phyloP scores from a whole-genome alignment of 768 basidiomycete genomes.

The Neoboletus magnificus region DNA sequence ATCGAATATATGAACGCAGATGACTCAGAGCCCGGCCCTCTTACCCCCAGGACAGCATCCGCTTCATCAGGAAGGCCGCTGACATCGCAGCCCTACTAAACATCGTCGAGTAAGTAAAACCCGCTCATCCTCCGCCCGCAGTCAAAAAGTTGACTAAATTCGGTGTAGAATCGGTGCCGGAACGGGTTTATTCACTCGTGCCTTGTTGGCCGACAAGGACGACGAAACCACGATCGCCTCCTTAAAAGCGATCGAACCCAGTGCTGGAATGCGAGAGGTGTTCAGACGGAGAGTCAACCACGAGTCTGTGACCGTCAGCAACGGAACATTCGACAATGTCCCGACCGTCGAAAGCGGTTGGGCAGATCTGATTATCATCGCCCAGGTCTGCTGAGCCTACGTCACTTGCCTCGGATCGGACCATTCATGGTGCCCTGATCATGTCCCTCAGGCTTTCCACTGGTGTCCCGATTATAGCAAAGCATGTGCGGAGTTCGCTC shows the following conservation, averaged over 20 bases:
- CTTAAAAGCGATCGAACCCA: constrained; percentile 78
- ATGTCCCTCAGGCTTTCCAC: constrained; percentile 71
- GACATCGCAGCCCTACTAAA: constrained; percentile 43
- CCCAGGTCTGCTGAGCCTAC: constrained; percentile 49
- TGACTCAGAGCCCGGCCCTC: constrained; percentile 68
- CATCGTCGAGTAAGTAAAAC: constrained; percentile 60
- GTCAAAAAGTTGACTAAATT: not conserved
- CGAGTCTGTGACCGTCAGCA: constrained; percentile 46
- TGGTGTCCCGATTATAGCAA: constrained; percentile 82
- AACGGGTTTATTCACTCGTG: constrained; percentile 87
- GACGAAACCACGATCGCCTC: constrained; percentile 49
- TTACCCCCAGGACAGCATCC: constrained; percentile 64
- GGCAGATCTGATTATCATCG: constrained; percentile 78
- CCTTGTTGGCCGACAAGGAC: constrained; percentile 62
- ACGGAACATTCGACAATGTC: constrained; percentile 65
- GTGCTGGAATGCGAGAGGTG: constrained; percentile 76
- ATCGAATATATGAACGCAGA: not conserved
- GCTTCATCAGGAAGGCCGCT: constrained; percentile 53
- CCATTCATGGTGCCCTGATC: constrained; percentile 2
- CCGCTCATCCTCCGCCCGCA: not conserved
- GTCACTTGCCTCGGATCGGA: not conserved
- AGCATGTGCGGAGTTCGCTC: constrained; percentile 72
- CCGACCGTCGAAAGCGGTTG: constrained; percentile 60
- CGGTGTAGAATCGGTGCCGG: constrained; percentile 69
- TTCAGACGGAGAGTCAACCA: constrained; percentile 60